Percentiles rank a stretch among this genome's conserved stretches.
These are phyloP conservation scores for Capillidium rhysosporum DNA, from an alignment of 371 early-diverging fungal species.

Conservation along the genomic window DNA sequence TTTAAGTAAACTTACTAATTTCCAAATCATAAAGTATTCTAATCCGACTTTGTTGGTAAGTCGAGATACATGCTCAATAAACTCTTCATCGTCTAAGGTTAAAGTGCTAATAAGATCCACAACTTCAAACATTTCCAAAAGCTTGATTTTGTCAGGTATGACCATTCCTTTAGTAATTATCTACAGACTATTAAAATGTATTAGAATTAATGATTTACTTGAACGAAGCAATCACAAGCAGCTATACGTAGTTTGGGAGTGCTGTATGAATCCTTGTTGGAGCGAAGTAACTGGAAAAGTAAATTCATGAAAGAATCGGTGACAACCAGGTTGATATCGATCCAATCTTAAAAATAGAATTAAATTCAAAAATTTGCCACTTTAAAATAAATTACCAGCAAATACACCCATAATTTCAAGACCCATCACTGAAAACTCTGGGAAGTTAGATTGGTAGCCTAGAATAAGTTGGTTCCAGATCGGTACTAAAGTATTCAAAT, in stretches of 20 bases:
- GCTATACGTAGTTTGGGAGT: constrained; percentile 14
- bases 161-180: constrained; percentile 85
- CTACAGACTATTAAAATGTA: constrained; percentile 6
- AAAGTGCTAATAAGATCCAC: constrained; percentile 33
- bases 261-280: constrained; percentile 25
- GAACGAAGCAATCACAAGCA: constrained; percentile 63
- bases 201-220: constrained; percentile 13
- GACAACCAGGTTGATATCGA: constrained; percentile 78
- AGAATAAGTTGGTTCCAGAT: constrained; percentile 53
- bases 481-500: constrained; percentile 48
- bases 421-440: constrained; percentile 32
- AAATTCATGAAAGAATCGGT: constrained; percentile 59
- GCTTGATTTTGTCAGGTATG: constrained; percentile 60
- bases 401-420: constrained; percentile 43
- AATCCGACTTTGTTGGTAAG: constrained; percentile 62
- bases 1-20: constrained; percentile 15
- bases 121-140: constrained; percentile 59
- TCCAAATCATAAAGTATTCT: constrained; percentile 61
- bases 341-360: constrained; percentile 43
- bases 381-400: constrained; percentile 16
- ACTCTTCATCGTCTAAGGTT: constrained; percentile 31
- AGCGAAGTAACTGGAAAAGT: constrained; percentile 42
- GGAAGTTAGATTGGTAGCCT: constrained; percentile 25
- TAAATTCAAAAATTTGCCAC: background rate
- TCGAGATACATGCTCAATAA: constrained; percentile 62